These are phyloP conservation scores for Bipolaris bicolor DNA, from an alignment of 2,329 filamentous ascomycete genomes.

Conservation along the genomic window DNA sequence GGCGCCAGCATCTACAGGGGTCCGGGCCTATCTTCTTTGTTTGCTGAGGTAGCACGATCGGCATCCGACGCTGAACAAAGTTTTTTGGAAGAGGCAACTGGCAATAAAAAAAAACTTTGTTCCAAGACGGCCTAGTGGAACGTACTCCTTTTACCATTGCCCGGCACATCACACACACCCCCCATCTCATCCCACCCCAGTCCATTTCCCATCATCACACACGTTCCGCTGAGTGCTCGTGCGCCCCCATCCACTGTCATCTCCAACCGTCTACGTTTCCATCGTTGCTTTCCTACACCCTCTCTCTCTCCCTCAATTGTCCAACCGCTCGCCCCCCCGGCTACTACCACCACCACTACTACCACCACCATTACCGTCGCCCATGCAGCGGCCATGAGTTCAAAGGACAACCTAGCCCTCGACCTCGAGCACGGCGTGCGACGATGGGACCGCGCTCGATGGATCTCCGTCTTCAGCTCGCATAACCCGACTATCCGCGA, in stretches of 20 bases:
- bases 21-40: constrained; percentile 11
- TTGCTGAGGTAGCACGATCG: constrained; percentile 26
- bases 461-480: constrained; percentile 47
- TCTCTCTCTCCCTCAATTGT: background rate
- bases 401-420: constrained; percentile 38
- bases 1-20: constrained; percentile 9
- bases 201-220: background rate
- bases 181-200: constrained; percentile 15
- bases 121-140: constrained; percentile 35
- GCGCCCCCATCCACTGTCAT: constrained; percentile 26
- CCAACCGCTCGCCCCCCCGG: constrained; percentile 10
- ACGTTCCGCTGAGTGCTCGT: constrained; percentile 28
- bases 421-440: constrained; percentile 41
- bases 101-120: constrained; percentile 37
- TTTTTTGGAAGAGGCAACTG: constrained; percentile 27
- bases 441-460: constrained; percentile 45
- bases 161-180: constrained; percentile 26
- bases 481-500: constrained; percentile 49
- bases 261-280: constrained; percentile 22
- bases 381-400: constrained; percentile 39
- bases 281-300: constrained; percentile 12
- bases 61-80: constrained; percentile 35
- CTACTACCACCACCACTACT: constrained; percentile 5
- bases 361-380: background rate
- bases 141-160: constrained; percentile 39